Base-by-base conservation (phyloP, 2,329 filamentous ascomycete species). In the Cladorrhinum sp. region DNA sequence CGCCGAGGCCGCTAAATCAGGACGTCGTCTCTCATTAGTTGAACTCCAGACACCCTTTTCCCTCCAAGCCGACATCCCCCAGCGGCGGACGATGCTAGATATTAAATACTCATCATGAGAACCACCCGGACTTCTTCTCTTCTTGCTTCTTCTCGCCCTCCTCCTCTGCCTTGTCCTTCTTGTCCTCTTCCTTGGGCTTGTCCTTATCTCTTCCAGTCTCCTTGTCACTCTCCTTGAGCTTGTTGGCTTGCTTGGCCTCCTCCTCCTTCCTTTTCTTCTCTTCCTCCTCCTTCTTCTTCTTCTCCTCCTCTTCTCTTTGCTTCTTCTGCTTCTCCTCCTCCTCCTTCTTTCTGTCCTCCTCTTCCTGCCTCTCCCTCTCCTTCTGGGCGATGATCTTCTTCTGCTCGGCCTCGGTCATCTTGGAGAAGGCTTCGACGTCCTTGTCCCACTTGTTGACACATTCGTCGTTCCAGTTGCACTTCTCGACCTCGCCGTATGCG, bases 401-500 rank as follows among this genome's bases (percentile, higher is more conserved):
- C 71, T 87, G 82, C 66, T 89, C 85, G 52, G 85, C 83, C 7
- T 82, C 79, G 0, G 82, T 72, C 5, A 89, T 74, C 24, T 77
- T 77, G 5, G 85, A 81, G 72, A 86, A 90, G 20, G 79, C 80
- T 1, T 81, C 83, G 0, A 83, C 84, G 66, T 89, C 82, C 64
- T 80, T 79, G 65, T 90, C 87, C 87, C 87, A 91, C 66, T 81
- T 75, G 24, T 75, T 76, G 10, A 90, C 85, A 66, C 88, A 90
- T 3, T 85, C 81, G 4, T 76, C 71, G 49, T 85, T 80, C 87
- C 87, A 90, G 68, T 90, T 90, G 73, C 87, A 90, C 65, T 81
- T 78, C 70, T 90, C 88, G 0, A 90, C 87, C 71, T 89, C 85
- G 5, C 86, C 87, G 68, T 86, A 89, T 57, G 86, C 83, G 1